Evolutionary conservation across 164 flowering plant genomes (phyloP), one percentile per base, ranked within the genome.

Genomic region (Stephania cephalantha): DNA sequence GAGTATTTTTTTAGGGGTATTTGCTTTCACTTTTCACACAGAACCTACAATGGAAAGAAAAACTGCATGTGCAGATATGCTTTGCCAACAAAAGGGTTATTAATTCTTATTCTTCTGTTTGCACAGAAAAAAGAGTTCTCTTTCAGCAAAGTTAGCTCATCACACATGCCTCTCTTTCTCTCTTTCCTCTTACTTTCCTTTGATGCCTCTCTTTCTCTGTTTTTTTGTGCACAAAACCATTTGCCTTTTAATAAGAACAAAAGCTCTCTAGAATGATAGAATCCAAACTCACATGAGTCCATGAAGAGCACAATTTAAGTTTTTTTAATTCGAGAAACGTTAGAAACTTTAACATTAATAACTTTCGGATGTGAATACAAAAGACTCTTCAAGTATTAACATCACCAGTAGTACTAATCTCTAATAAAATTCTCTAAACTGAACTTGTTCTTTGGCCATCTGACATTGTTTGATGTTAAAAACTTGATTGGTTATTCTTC

Each of bases 221-320:
- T 17, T 6, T 77, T 50, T 72, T 12, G 55, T 50, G 76, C 69
- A 46, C 71, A 79, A 83, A 83, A 83, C 76, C 80, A 78, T 77
- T 75, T 73, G 71, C 78, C 87, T 72, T 85, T 82, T 80, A 68
- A 75, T 68, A 52, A 71, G 72, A 30, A 35, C 42, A 35, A 81
- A 79, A 68, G 58, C 79, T 76, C 52, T 72, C 42, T 35, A 15
- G 76, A 77, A 75, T 35, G 42, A 4, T 2, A 10, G 76, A 77
- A 75, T 12, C 73, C 71, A 53, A 61, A 70, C 44, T 64, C 64
- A 48, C 48, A 58, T 45, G 35, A 71, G 58, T 68, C 13, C 5
- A 68, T 30, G 12, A 30, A 30, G 70, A 68, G 42, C 10, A 11
- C 10, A 5, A 12, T 25, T 68, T 68, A 11, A 68, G 35, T 30